Evolutionary conservation across 1,139 yeast genomes (phyloP).

Genomic region (Meyerozyma carpophila): DNA sequence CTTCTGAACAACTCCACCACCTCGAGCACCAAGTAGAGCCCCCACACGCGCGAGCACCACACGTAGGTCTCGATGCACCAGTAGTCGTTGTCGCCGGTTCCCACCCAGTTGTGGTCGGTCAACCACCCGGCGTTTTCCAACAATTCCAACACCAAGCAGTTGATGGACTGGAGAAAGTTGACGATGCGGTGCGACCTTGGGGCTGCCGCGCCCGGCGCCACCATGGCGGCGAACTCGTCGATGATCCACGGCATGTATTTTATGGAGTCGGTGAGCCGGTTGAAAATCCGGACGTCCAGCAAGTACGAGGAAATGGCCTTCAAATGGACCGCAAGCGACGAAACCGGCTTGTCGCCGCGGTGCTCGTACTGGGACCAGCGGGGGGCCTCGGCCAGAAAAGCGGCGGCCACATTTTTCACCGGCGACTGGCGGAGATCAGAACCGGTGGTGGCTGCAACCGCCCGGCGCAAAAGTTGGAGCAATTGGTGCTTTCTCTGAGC

Average conservation of each 20-base stretch:
- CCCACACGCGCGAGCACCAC: constrained; percentile 57
- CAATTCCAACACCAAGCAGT: constrained; percentile 42
- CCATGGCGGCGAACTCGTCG: constrained; percentile 30
- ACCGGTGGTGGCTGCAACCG: constrained; percentile 9
- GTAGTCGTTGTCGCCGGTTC: constrained; percentile 36
- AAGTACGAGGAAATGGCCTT: constrained; percentile 40
- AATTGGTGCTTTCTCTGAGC: constrained; percentile 23
- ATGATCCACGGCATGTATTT: constrained; percentile 48
- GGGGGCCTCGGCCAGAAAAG: neutral
- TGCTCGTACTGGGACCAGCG: constrained; percentile 7
- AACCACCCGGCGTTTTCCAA: constrained; percentile 57
- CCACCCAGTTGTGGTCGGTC: constrained; percentile 51
- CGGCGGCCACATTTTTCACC: constrained; percentile 4
- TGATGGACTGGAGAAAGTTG: constrained; percentile 37
- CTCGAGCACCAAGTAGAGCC: constrained; percentile 44
- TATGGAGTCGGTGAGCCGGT: constrained; percentile 48
- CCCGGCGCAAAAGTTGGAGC: constrained; percentile 12
- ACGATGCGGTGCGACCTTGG: constrained; percentile 31
- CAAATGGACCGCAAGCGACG: constrained; percentile 34
- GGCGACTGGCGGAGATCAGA: constrained; percentile 13
- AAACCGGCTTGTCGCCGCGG: constrained; percentile 11
- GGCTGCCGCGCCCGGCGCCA: constrained; percentile 18
- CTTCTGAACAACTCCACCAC: constrained; percentile 39
- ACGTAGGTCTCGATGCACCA: constrained; percentile 44
- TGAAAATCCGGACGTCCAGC: constrained; percentile 50